Evolutionary conservation across 192 early-diverging fungal genomes (phyloP), one percentile per base, ranked within the genome.

Genomic region (Entomortierella chlamydospora): DNA sequence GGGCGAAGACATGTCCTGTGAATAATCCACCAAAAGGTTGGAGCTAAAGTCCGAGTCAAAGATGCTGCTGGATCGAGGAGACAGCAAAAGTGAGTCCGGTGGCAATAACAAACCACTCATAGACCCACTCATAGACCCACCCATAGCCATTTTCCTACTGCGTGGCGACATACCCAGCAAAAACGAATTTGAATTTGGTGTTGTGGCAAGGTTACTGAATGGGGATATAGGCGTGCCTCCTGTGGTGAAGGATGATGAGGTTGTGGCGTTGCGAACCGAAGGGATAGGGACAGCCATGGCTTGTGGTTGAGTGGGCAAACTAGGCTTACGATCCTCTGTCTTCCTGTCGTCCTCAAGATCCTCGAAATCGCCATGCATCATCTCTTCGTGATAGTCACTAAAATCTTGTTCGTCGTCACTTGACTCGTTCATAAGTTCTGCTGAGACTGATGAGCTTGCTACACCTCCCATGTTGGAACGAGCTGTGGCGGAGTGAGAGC

Each of bases 371-470:
- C 83, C 86, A 26, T 76, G 82, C 60, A 89, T 71, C 88, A 89
- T 89, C 53, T 89, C 88, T 57, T 89, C 88, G 30, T 87, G 83
- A 43, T 86, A 89, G 65, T 89, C 88, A 55, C 81, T 83, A 43
- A 80, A 82, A 12, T 86, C 84, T 8, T 76, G 78, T 20, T 87
- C 84, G 10, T 83, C 81, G 41, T 83, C 78, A 49, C 82, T 79
- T 22, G 82, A 70, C 13, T 81, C 61, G 39, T 57, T 66, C 63
- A 69, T 55, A 17, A 11, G 0, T 11, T 61, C 67, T 15, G 12
- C 61, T 37, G 57, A 43, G 2, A 25, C 51, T 9, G 26, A 25
- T 8, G 54, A 20, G 23, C 31, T 37, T 20, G 20, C 5, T 47
- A 15, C 61, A 25, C 30, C 43, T 56, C 49, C 28, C 0, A 53